Evolutionary conservation across 2,329 filamentous ascomycete genomes (phyloP).

Genomic region (Mycosphaerella sp.): DNA sequence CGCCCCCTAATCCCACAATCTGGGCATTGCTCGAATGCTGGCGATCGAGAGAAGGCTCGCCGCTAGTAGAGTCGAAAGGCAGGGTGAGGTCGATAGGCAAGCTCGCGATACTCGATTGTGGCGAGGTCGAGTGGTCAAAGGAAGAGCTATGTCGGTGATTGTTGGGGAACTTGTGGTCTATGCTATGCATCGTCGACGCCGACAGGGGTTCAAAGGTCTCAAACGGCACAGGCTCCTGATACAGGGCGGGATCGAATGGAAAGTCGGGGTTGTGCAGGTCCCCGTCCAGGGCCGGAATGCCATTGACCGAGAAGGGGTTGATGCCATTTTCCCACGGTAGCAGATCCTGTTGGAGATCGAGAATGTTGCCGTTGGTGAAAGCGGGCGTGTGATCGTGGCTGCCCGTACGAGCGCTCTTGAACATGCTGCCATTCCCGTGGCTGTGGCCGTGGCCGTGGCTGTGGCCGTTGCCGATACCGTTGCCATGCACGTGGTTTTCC

Average conservation of each 20-base stretch:
- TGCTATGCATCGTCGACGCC: conserved; percentile 19
- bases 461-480: conserved; percentile 3
- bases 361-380: conserved; percentile 21
- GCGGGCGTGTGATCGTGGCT: conserved; percentile 17
- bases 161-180: conserved; percentile 5
- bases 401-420: conserved; percentile 17
- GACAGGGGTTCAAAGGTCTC: conserved; percentile 27
- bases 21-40: conserved; percentile 31
- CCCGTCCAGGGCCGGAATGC: conserved; percentile 19
- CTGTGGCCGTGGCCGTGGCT: too few species aligned
- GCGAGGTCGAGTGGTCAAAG: conserved; percentile 24
- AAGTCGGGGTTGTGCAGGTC: conserved; percentile 21
- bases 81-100: conserved; percentile 22
- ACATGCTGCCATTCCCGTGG: conserved; percentile 12
- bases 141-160: conserved; percentile 19
- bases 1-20: conserved; percentile 32
- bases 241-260: conserved; percentile 28
- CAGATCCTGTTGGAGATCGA: conserved; percentile 27
- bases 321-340: conserved; percentile 28
- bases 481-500: neutral
- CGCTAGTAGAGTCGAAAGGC: conserved; percentile 26
- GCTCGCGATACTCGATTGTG: conserved; percentile 17
- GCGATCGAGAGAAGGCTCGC: conserved; percentile 30
- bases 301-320: conserved; percentile 25
- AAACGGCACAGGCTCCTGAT: conserved; percentile 25